Base-by-base conservation (phyloP, 139 green algal species). In the Astrephomene gubernaculifera region DNA sequence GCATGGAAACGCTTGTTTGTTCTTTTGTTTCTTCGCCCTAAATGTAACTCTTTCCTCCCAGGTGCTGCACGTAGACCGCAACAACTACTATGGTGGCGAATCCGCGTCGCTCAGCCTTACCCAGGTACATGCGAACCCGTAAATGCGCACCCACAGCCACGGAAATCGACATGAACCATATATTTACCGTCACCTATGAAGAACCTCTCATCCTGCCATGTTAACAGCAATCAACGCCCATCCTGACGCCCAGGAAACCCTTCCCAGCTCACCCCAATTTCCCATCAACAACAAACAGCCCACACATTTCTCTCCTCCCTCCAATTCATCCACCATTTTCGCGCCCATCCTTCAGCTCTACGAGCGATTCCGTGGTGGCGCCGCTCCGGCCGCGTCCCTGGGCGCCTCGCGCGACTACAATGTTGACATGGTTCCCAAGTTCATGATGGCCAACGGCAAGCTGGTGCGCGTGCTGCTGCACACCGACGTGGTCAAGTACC, bases 41-140 rank as follows among this genome's bases (percentile, higher is more conserved):
- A n/a, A n/a, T n/a, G n/a, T n/a, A n/a, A n/a, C n/a, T n/a, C 61
- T 24, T 21, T 69, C 22, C 6, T 19, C 39, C 14, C 91, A 98
- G 94, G 96, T 99, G 41, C 90, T 99, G 57, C 98, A 99, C 87
- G 98, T 99, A 53, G 98, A 99, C 86, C 89, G 97, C 39, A 99
- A 99, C 93, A 95, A 94, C 65, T 99, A 99, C 87, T 99, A 99
- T 91, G 98, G 98, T 35, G 98, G 96, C 12, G 95, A 96, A 53
- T 97, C 95, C 6, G 98, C 98, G 0, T 99, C 97, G 0, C 82
- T 99, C 39, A 99, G 92, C 88, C 92, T 99, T 0, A 95, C 93
- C 7, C 97, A 99, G 97, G 96, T 98, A 70, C n/a, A n/a, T n/a
- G n/a, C n/a, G n/a, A n/a, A n/a, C n/a, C n/a, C n/a, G n/a, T n/a